Conservation (phyloP, 73 alveolate genomes). For the Paramecium octaurelia region DNA sequence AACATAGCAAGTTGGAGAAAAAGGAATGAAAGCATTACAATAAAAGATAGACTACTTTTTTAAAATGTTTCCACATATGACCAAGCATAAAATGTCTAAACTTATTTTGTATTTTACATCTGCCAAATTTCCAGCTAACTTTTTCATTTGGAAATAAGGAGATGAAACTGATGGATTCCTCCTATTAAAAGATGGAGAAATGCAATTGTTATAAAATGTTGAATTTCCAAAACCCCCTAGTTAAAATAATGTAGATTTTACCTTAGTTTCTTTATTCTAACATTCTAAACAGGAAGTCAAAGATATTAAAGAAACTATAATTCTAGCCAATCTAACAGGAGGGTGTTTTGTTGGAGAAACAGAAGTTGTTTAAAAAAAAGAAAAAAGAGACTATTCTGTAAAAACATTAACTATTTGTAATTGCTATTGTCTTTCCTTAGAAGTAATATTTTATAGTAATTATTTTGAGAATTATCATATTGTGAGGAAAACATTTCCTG, state of each 20-base stretch:
- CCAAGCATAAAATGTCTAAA: not conserved
- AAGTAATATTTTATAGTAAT: not conserved
- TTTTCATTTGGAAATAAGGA: conserved; percentile 38
- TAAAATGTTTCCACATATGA: conserved; percentile 31
- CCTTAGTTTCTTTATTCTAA: not conserved
- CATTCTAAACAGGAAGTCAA: not conserved
- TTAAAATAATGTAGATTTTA: not conserved
- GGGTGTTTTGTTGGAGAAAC: conserved; percentile 44
- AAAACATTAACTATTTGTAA: not conserved
- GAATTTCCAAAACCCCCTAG: not conserved
- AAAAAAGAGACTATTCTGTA: conserved; percentile 19
- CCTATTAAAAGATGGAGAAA: conserved; percentile 11
- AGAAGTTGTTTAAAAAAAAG: not conserved
- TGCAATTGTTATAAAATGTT: not conserved
- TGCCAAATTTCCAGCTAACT: conserved; percentile 3
- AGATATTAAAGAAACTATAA: not conserved
- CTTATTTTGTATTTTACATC: not conserved
- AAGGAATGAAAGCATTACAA: not conserved
- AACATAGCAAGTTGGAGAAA: not conserved
- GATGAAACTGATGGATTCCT: conserved; percentile 23
- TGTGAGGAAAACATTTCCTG: conserved; percentile 45
- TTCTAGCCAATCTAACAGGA: conserved; percentile 7
- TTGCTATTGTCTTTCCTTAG: not conserved
- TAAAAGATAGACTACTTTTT: not conserved
- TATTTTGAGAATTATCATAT: conserved; percentile 15